Conservation (phyloP, 2,329 filamentous ascomycete species). For the Exophiala oligosperma region DNA sequence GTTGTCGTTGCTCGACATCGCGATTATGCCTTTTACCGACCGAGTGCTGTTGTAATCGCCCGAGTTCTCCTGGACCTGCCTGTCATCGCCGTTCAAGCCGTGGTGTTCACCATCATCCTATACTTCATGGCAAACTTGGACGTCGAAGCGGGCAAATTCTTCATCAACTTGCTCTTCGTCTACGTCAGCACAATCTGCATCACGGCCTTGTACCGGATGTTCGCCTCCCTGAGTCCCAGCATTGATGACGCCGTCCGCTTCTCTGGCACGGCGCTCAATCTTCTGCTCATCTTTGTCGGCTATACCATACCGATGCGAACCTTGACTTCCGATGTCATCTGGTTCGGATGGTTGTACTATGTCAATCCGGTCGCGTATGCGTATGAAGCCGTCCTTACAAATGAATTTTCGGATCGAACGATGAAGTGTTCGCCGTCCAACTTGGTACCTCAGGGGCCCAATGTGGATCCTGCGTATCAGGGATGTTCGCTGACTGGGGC, state of each 20-base stretch:
- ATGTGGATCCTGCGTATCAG: conserved; percentile 56
- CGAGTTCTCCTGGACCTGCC: conserved; percentile 65
- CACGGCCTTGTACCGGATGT: conserved; percentile 65
- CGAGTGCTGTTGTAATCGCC: conserved; percentile 63
- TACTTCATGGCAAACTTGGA: conserved; percentile 66
- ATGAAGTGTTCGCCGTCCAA: conserved; percentile 62
- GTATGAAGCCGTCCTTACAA: conserved; percentile 67
- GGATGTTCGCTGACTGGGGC: conserved; percentile 65
- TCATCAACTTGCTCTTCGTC: conserved; percentile 65
- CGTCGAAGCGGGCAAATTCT: conserved; percentile 62
- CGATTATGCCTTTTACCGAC: conserved; percentile 69
- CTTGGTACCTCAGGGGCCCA: conserved; percentile 61
- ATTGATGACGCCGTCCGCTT: conserved; percentile 68
- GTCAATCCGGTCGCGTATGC: conserved; percentile 58
- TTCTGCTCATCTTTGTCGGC: conserved; percentile 64
- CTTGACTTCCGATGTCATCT: conserved; percentile 59
- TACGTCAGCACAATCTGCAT: conserved; percentile 63
- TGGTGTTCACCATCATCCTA: conserved; percentile 62
- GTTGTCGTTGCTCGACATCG: conserved; percentile 68
- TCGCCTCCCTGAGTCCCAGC: conserved; percentile 62
- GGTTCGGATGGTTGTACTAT: conserved; percentile 65
- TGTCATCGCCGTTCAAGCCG: conserved; percentile 57
- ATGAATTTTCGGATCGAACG: conserved; percentile 60
- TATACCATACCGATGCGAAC: conserved; percentile 68
- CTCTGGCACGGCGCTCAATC: conserved; percentile 61